Evolutionary conservation across 78 protist species (phyloP).

Genomic region (Neovahlkampfia damariscottae): DNA sequence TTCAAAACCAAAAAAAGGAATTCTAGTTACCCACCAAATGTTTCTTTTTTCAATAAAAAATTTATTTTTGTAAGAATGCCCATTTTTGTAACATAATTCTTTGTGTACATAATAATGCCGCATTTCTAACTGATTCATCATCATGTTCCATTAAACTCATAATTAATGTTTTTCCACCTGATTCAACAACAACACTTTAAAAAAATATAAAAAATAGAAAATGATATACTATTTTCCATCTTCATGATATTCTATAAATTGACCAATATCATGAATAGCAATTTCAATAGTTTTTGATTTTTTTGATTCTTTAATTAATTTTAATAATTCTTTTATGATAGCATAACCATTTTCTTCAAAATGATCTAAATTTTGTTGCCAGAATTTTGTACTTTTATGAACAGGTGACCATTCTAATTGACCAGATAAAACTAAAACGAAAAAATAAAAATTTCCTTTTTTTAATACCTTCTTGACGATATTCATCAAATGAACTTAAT

Average conservation of each 20-base stretch:
- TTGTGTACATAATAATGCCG: slow-evolving; percentile 71
- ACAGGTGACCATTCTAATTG: slow-evolving; percentile 78
- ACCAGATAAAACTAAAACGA: slow-evolving; percentile 42
- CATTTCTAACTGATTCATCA: slow-evolving; percentile 59
- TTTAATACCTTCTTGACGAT: slow-evolving; percentile 57
- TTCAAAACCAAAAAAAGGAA: too few relatives aligned
- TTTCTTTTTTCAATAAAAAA: too few relatives aligned
- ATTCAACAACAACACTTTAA: too few relatives aligned
- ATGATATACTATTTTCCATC: slow-evolving; percentile 55
- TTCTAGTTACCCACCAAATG: too few relatives aligned
- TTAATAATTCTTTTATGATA: neutral
- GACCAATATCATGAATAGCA: slow-evolving; percentile 84
- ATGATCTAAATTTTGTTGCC: slow-evolving; percentile 65
- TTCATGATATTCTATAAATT: slow-evolving; percentile 65
- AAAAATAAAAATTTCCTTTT: too few relatives aligned
- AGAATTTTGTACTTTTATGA: slow-evolving; percentile 76
- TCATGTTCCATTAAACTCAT: slow-evolving; percentile 60
- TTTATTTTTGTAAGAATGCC: too few relatives aligned
- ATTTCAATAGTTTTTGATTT: slow-evolving; percentile 29
- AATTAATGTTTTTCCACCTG: slow-evolving; percentile 13
- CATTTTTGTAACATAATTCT: slow-evolving; percentile 74
- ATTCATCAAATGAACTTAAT: slow-evolving; percentile 32
- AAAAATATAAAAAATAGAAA: too few relatives aligned
- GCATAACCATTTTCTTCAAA: slow-evolving; percentile 57
- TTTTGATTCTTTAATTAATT: neutral